Evolutionary conservation across 1,284 basidiomycete species (phyloP).

Genomic region (Sporisorium exsertum): DNA sequence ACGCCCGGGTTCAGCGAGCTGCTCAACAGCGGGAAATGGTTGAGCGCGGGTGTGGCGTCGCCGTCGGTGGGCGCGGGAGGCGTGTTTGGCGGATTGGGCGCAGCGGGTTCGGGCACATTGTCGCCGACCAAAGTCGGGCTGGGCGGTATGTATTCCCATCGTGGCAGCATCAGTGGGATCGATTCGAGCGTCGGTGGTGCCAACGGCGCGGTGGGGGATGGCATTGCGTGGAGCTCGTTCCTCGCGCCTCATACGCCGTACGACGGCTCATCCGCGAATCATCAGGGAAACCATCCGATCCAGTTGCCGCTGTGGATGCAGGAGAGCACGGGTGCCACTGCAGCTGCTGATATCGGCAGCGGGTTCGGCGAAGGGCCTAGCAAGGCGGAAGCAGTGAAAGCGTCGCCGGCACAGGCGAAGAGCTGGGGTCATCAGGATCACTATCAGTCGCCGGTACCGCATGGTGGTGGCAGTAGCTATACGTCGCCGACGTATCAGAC

Average conservation of each 20-base stretch:
- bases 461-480: conserved; percentile 11
- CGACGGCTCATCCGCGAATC: neutral
- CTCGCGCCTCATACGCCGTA: conserved; percentile 23
- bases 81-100: neutral
- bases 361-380: conserved; percentile 20
- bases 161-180: conserved; percentile 31
- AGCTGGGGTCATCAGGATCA: conserved; percentile 45
- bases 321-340: conserved; percentile 30
- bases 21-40: conserved; percentile 28
- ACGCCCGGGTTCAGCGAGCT: conserved; percentile 36
- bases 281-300: conserved; percentile 18
- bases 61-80: conserved; percentile 13
- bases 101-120: conserved; percentile 3
- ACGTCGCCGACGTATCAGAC: conserved; percentile 28
- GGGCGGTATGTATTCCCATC: conserved; percentile 22
- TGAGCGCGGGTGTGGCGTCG: conserved; percentile 28
- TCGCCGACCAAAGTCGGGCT: conserved; percentile 28
- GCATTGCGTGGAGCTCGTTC: conserved; percentile 31
- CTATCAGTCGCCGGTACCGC: conserved; percentile 40
- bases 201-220: conserved; percentile 3
- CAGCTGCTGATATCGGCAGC: conserved; percentile 7
- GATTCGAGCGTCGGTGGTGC: conserved; percentile 6
- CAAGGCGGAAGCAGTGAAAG: conserved; percentile 1
- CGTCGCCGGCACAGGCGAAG: conserved; percentile 3
- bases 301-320: conserved; percentile 56